Evolutionary conservation across 2,329 filamentous ascomycete genomes (phyloP).

Genomic region (Diaporthe velutina): DNA sequence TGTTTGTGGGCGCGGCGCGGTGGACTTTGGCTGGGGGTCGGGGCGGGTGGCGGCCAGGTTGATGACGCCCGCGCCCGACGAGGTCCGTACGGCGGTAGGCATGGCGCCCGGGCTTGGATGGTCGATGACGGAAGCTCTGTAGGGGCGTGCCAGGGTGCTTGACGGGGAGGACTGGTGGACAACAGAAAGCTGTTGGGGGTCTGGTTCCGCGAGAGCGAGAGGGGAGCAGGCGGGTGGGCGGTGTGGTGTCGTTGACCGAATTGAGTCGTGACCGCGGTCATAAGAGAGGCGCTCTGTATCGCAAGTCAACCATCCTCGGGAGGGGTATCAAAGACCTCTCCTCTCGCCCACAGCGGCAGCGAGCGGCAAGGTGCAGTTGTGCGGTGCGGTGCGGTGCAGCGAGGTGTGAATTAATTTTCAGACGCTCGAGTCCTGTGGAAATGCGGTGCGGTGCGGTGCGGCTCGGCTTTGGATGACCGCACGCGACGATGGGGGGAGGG

Average conservation of each 20-base stretch:
- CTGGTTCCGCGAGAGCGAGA: background rate
- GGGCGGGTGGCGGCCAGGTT: conserved; percentile 23
- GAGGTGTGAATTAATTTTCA: background rate
- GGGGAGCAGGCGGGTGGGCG: conserved; percentile 11
- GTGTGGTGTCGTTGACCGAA: conserved; percentile 27
- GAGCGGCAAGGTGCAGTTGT: conserved; percentile 7
- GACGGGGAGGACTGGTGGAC: conserved; percentile 13
- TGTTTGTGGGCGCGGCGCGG: conserved; percentile 31
- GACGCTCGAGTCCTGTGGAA: background rate
- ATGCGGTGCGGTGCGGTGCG: conserved; percentile 3
- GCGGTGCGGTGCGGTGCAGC: background rate
- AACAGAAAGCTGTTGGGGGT: conserved; percentile 6
- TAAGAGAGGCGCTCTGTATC: conserved; percentile 30
- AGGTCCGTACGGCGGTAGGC: conserved; percentile 35
- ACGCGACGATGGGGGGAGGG: conserved; percentile 27
- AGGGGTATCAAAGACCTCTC: conserved; percentile 24
- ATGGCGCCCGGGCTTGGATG: conserved; percentile 30
- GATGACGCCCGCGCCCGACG: conserved; percentile 35
- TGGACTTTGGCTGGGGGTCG: conserved; percentile 33
- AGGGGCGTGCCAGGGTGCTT: background rate
- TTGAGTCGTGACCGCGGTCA: conserved; percentile 38
- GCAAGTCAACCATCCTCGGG: conserved; percentile 35
- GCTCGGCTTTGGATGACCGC: conserved; percentile 23
- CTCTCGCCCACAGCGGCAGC: conserved; percentile 21
- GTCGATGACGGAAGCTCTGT: conserved; percentile 15